Percentiles rank a stretch among this genome's conserved stretches.
Evolutionary conservation across 1,284 basidiomycete genomes (phyloP).

Genomic region (Uromyces viciae-fabae): DNA sequence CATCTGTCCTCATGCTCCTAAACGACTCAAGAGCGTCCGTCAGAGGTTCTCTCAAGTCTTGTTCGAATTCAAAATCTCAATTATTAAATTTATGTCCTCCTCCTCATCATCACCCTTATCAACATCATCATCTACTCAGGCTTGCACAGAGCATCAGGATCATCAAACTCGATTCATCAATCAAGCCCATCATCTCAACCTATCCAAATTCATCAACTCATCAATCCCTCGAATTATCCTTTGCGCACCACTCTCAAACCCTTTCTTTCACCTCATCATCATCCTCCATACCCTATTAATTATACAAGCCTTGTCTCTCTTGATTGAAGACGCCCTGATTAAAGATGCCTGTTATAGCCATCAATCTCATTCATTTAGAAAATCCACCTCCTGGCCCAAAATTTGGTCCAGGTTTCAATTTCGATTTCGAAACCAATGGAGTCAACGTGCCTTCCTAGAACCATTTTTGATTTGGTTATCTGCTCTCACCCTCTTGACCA

Average conservation of each 20-base stretch:
- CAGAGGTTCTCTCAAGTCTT: constrained; percentile 29
- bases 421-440: constrained; percentile 33
- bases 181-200: too few species aligned
- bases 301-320: constrained; percentile 30
- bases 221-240: neutral
- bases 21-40: constrained; percentile 34
- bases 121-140: neutral
- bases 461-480: constrained; percentile 28
- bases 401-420: constrained; percentile 34
- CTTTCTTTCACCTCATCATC: constrained; percentile 37
- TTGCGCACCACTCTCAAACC: constrained; percentile 27
- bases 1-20: constrained; percentile 42
- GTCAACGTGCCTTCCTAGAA: constrained; percentile 29
- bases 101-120: neutral
- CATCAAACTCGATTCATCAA: neutral
- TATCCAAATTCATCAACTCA: neutral
- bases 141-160: neutral
- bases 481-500: neutral
- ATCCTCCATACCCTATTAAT: constrained; percentile 33
- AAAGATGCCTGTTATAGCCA: constrained; percentile 33
- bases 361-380: neutral
- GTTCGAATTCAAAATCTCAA: constrained; percentile 28
- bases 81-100: neutral
- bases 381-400: constrained; percentile 33
- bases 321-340: constrained; percentile 41